Percentiles rank a stretch among this genome's conserved stretches.
Conservation (phyloP, 1,284 basidiomycete species). For the Sporisorium graminicola region DNA sequence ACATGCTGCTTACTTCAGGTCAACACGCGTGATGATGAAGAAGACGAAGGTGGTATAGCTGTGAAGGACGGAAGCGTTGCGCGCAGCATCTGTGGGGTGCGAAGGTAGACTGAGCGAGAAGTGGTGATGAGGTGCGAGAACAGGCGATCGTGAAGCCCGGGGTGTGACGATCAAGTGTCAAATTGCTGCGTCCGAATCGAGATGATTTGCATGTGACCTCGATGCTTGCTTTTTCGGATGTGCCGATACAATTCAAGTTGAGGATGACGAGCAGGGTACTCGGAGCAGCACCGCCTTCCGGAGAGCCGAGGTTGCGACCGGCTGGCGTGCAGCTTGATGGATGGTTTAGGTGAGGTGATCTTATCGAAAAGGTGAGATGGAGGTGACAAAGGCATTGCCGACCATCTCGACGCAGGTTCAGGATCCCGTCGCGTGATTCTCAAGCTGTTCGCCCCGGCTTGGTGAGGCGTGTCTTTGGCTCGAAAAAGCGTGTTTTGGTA, state of each 20-base stretch:
- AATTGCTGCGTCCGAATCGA: background rate
- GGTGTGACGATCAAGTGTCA: background rate
- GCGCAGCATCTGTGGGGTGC: conserved; percentile 32
- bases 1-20: conserved; percentile 27
- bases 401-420: background rate
- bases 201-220: background rate
- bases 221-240: background rate
- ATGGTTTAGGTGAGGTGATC: conserved; percentile 14
- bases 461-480: conserved; percentile 16
- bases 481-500: conserved; percentile 45
- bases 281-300: background rate
- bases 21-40: conserved; percentile 10
- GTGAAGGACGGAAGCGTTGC: conserved; percentile 3
- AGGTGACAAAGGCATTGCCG: conserved; percentile 28
- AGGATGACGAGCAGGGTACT: background rate
- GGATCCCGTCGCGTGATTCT: conserved; percentile 40
- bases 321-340: background rate
- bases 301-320: conserved; percentile 8
- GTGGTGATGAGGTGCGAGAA: background rate
- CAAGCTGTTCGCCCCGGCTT: conserved; percentile 2
- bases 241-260: background rate
- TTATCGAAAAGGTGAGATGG: conserved; percentile 16
- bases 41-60: conserved; percentile 8
- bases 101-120: conserved; percentile 3
- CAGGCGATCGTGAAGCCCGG: background rate